These are phyloP conservation scores for Lactarius sp. DNA, from an alignment of 768 basidiomycete species.

Conservation along the genomic window DNA sequence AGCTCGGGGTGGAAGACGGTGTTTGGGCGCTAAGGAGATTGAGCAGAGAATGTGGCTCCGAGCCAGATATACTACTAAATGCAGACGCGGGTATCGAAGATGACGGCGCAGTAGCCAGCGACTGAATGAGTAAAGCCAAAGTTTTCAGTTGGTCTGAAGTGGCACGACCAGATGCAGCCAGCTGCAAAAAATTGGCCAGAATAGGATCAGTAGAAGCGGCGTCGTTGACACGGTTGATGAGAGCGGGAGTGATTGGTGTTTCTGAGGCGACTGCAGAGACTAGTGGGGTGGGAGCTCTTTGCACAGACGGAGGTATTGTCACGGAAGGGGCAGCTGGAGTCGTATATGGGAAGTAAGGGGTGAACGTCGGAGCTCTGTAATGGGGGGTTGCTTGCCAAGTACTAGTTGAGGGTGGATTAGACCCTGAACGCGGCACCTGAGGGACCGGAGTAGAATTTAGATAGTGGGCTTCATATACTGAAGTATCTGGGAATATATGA, in stretches of 20 bases:
- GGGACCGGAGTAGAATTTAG: slow-evolving; percentile 34
- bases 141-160: slow-evolving; percentile 61
- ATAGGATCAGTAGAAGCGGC: slow-evolving; percentile 64
- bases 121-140: slow-evolving; percentile 68
- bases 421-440: slow-evolving; percentile 27
- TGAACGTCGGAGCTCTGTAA: slow-evolving; percentile 19
- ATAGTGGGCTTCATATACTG: slow-evolving; percentile 72
- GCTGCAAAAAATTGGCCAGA: slow-evolving; percentile 59
- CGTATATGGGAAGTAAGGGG: slow-evolving; percentile 3
- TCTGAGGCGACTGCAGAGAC: slow-evolving; percentile 43
- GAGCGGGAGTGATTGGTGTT: slow-evolving; percentile 48
- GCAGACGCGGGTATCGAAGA: neutral
- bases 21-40: slow-evolving; percentile 10
- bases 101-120: slow-evolving; percentile 41
- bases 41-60: slow-evolving; percentile 9
- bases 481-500: slow-evolving; percentile 62
- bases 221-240: slow-evolving; percentile 59
- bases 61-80: slow-evolving; percentile 5
- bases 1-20: neutral
- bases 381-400: slow-evolving; percentile 21
- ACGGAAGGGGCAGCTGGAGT: neutral
- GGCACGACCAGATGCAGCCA: slow-evolving; percentile 58
- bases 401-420: slow-evolving; percentile 27
- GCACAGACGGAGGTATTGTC: slow-evolving; percentile 10
- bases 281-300: slow-evolving; percentile 37